A percentile compares a stretch with the other conserved stretches of the same genome.
These are phyloP conservation scores for Aspergillus brasiliensis DNA, from an alignment of 2,329 filamentous ascomycete genomes.

Conservation along the genomic window DNA sequence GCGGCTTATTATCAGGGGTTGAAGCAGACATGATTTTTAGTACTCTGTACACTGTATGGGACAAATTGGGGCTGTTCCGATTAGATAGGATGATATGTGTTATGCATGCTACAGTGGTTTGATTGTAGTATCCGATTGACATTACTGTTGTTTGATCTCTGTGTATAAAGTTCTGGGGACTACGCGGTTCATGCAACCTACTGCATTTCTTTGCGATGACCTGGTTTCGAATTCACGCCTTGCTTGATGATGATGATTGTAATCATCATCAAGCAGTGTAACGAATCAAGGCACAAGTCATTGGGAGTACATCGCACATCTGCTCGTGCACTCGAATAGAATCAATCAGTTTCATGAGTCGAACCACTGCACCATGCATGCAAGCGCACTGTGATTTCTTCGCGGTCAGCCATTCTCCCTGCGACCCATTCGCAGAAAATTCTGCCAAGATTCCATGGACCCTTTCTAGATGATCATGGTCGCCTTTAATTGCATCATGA, in stretches of 20 bases:
- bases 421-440: not conserved
- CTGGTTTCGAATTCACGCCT: not conserved
- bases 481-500: constrained; percentile 2
- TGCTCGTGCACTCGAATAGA: not conserved
- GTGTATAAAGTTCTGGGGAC: too few species aligned
- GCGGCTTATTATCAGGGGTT: constrained; percentile 31
- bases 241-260: not conserved
- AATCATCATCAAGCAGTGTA: not conserved
- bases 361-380: not conserved
- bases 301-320: not conserved
- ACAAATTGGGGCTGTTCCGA: not conserved
- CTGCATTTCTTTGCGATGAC: not conserved
- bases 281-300: not conserved
- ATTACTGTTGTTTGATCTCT: not conserved
- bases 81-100: too few species aligned
- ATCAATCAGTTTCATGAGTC: not conserved
- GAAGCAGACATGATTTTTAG: not conserved
- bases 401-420: not conserved
- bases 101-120: too few species aligned
- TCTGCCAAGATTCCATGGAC: not conserved
- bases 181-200: not conserved
- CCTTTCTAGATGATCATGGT: not conserved
- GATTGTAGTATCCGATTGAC: not conserved
- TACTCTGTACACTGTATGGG: not conserved
- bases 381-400: not conserved